Conservation (phyloP, 2,329 filamentous ascomycete genomes). For the Aspergillus novofumigatus region DNA sequence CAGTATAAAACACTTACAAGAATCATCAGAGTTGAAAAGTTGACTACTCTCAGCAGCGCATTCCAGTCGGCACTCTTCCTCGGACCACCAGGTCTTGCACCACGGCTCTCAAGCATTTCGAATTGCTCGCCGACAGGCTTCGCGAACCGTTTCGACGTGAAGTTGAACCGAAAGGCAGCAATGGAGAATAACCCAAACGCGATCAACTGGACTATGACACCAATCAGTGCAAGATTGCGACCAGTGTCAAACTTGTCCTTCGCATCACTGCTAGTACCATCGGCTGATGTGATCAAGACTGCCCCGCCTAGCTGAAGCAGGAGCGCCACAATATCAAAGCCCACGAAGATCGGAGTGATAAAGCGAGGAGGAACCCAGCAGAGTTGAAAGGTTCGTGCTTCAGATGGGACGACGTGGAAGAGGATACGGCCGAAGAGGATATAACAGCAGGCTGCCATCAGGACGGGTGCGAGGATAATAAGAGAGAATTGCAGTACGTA, state of each 20-base stretch:
- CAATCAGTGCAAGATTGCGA: constrained; percentile 37
- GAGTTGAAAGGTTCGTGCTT: constrained; percentile 28
- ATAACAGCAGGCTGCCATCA: constrained; percentile 41
- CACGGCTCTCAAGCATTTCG: background rate
- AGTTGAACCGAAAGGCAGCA: constrained; percentile 46
- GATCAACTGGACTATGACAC: constrained; percentile 42
- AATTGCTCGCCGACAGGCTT: constrained; percentile 26
- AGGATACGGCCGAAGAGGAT: constrained; percentile 39
- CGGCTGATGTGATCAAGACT: constrained; percentile 39
- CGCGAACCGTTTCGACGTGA: constrained; percentile 40
- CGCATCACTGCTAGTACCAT: constrained; percentile 16
- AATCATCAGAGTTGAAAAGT: constrained; percentile 28
- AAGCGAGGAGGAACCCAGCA: constrained; percentile 35
- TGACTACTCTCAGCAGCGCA: constrained; percentile 27
- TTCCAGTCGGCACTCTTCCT: constrained; percentile 27
- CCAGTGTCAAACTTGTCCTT: constrained; percentile 30
- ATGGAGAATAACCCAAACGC: constrained; percentile 48
- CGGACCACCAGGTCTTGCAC: background rate
- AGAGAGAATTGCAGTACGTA: constrained; percentile 38
- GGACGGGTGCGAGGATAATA: constrained; percentile 36
- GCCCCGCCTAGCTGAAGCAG: constrained; percentile 37
- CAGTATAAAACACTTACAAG: constrained; percentile 17
- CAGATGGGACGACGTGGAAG: constrained; percentile 35
- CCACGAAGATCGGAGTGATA: constrained; percentile 41
- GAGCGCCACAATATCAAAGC: constrained; percentile 38